Base-by-base conservation (phyloP, 2,329 filamentous ascomycete species). In the Beauveria australis region DNA sequence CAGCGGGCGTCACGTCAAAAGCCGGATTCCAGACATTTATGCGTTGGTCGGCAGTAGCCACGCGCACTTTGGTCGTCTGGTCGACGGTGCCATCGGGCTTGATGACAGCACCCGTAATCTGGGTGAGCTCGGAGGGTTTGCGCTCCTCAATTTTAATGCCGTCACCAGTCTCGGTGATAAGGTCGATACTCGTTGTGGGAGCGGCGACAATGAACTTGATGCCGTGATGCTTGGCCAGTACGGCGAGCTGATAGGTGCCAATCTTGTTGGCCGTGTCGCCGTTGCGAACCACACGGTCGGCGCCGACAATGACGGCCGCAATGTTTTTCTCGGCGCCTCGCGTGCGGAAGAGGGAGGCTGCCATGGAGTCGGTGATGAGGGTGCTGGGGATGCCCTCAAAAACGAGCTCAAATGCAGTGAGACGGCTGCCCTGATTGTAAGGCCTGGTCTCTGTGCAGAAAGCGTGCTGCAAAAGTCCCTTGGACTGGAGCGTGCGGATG, bases 211-310 rank as follows among this genome's bases (percentile, higher is more conserved):
- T 82, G 71, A 99, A 99, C 73, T 93, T 96, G 69, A 97, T 82
- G 19, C 90, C 89, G 69, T 99, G 94, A 69, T 92, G 80, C 65
- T 83, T 87, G 24, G 94, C 94, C 33, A 96, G 81, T n/a, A 97
- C 92, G 3, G 94, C 92, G 4, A 99, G 82, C 59, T 88, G 83
- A 72, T 99, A 97, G 0, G 94, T 99, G 56, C 94, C 94, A 63
- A 99, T 95, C 79, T 99, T 99, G 78, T 99, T 99, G 60, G 94
- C 94, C 0, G 94, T 97, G 75, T 99, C 94, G 33, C 94, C 94
- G 69, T 99, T 99, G 55, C 92, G 89, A 37, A 93, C 94, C 16
- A 99, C 94, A 61, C 94, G 86, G 73, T 99, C 94, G 3, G 94
- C 94, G 30, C 94, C 94, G 0, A 99, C 94, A 33, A 99, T 88